phyloP scores from a whole-genome alignment of 768 basidiomycete genomes.

The Pisolithus microcarpus region DNA sequence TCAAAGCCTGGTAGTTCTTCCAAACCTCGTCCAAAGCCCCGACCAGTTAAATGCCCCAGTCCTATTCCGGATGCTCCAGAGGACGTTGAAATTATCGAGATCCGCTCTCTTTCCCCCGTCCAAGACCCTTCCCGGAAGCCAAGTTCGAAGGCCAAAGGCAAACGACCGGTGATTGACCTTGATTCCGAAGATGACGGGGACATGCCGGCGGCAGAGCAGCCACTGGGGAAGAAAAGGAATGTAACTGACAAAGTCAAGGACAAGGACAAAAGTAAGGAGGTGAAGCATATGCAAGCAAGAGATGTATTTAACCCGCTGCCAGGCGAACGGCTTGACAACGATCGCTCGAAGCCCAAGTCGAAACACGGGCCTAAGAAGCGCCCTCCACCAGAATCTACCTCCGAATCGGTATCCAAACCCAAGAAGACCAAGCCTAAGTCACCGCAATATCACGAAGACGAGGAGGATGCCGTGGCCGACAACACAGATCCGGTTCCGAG shows the following conservation, averaged over 20 bases:
- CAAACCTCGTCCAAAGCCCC: slow-evolving; percentile 20
- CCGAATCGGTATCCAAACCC: slow-evolving; percentile 9
- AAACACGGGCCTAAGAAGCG: slow-evolving; percentile 15
- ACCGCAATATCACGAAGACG: slow-evolving; percentile 9
- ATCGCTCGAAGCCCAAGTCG: slow-evolving; percentile 10
- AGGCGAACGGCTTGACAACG: slow-evolving; percentile 13
- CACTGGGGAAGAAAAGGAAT: slow-evolving; percentile 7
- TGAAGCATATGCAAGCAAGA: slow-evolving; percentile 21
- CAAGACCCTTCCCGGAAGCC: slow-evolving; percentile 17
- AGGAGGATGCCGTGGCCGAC: slow-evolving; percentile 10
- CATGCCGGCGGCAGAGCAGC: slow-evolving; percentile 11
- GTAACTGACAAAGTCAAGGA: slow-evolving; percentile 6
- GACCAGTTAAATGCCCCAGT: slow-evolving; percentile 10
- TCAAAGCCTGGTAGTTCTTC: slow-evolving; percentile 9
- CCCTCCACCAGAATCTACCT: slow-evolving; percentile 11
- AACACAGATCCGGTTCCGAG: slow-evolving; percentile 32
- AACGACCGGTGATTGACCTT: slow-evolving; percentile 28
- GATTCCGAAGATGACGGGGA: slow-evolving; percentile 16
- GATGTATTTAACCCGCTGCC: slow-evolving; percentile 12
- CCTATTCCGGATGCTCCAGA: slow-evolving; percentile 16
- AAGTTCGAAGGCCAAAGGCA: slow-evolving; percentile 30
- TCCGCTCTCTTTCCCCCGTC: slow-evolving; percentile 3
- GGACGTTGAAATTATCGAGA: slow-evolving; percentile 25
- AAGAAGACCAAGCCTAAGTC: slow-evolving; percentile 16
- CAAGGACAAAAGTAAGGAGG: slow-evolving; percentile 10